Evolutionary conservation across 164 flowering plant species (phyloP).

Genomic region (Stephania yunnanensis): DNA sequence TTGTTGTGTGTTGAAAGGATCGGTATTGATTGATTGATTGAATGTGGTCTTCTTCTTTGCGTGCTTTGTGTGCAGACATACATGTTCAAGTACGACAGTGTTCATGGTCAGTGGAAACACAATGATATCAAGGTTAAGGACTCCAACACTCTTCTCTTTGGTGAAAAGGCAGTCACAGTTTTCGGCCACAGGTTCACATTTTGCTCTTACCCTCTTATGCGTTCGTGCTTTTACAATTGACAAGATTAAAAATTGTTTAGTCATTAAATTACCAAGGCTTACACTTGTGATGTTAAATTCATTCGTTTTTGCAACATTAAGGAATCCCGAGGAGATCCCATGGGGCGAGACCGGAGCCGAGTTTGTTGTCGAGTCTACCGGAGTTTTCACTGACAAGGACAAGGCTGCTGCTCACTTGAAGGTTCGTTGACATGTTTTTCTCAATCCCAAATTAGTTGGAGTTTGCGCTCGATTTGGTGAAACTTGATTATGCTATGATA

Average conservation of each 20-base stretch:
- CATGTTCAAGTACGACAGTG: slow-evolving; percentile 88
- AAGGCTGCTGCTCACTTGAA: slow-evolving; percentile 76
- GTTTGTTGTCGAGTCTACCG: slow-evolving; percentile 49
- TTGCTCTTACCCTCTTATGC: no score
- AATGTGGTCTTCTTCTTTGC: not conserved
- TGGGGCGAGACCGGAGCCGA: slow-evolving; percentile 57
- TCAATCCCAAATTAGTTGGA: not conserved
- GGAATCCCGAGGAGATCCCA: slow-evolving; percentile 60
- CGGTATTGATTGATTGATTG: not conserved
- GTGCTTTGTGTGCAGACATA: slow-evolving; percentile 40
- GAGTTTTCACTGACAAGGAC: slow-evolving; percentile 65
- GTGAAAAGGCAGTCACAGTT: slow-evolving; percentile 67
- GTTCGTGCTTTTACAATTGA: no score
- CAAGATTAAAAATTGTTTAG: not conserved
- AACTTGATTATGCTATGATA: not conserved
- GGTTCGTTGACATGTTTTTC: slow-evolving; percentile 23
- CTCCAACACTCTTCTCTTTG: slow-evolving; percentile 77
- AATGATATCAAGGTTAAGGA: slow-evolving; percentile 67
- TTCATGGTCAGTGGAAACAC: slow-evolving; percentile 83
- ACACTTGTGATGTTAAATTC: not conserved
- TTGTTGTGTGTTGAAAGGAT: not conserved
- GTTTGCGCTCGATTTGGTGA: no score
- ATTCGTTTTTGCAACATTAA: not conserved
- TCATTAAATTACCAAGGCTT: not conserved
- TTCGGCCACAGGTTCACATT: slow-evolving; percentile 52